Evolutionary conservation across 1,284 basidiomycete species (phyloP).

Genomic region (Phylloboletellus chloephorus): DNA sequence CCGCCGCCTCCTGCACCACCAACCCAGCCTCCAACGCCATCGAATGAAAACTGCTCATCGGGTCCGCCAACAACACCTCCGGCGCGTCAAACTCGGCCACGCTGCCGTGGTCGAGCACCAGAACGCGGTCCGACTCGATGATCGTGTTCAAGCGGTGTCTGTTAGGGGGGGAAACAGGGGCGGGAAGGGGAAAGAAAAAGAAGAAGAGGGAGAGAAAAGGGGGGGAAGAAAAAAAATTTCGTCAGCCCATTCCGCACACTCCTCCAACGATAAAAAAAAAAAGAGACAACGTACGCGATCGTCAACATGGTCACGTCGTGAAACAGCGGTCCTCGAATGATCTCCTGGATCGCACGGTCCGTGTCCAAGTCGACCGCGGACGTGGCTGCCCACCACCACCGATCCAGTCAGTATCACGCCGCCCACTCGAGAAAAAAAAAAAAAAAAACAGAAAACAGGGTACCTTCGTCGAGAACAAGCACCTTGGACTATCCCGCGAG

Average conservation of each 20-base stretch:
- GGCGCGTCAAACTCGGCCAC: conserved; percentile 34
- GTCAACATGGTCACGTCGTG: conserved; percentile 75
- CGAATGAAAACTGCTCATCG: conserved; percentile 22
- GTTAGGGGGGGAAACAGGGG: too few relatives aligned
- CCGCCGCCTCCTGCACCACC: too few relatives aligned
- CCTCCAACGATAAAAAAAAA: conserved; percentile 2
- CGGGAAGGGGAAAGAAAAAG: too few relatives aligned
- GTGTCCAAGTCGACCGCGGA: conserved; percentile 88
- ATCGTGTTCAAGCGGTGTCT: conserved; percentile 91
- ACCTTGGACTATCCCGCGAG: conserved; percentile 59
- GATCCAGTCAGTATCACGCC: too few relatives aligned
- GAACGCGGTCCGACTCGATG: conserved; percentile 76
- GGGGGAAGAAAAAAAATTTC: too few relatives aligned
- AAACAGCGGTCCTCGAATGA: conserved; percentile 70
- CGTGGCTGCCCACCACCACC: conserved; percentile 46
- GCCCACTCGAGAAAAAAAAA: too few relatives aligned
- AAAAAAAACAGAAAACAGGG: too few relatives aligned
- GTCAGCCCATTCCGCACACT: conserved; percentile 1
- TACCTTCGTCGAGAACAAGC: conserved; percentile 86
- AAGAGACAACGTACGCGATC: conserved; percentile 54
- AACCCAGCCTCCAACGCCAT: conserved; percentile 32
- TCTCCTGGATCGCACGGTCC: conserved; percentile 79
- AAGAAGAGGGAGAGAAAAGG: background rate
- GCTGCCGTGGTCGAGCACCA: conserved; percentile 78
- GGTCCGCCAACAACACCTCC: conserved; percentile 20